Evolutionary conservation across 163 green algal genomes (phyloP).

Genomic region (Chloroidium sp.): DNA sequence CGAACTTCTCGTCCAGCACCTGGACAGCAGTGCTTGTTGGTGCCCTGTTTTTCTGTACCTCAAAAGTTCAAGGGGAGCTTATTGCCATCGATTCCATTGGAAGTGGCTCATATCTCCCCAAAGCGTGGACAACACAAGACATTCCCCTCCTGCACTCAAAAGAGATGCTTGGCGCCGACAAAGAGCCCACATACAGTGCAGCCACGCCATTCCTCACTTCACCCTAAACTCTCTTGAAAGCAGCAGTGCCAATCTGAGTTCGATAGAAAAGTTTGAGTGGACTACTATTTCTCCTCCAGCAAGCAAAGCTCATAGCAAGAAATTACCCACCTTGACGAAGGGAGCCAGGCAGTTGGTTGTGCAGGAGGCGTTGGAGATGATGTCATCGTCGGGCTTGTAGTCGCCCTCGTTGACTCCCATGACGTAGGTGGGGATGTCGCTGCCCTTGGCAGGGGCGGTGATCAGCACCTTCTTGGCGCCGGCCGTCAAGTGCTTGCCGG

Average conservation of each 20-base stretch:
- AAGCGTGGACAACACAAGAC: too few relatives aligned
- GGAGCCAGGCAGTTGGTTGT: conserved; percentile 99
- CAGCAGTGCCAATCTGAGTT: too few relatives aligned
- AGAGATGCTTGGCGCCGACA: too few relatives aligned
- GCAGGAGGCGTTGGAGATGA: conserved; percentile 99
- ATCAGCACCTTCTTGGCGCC: conserved; percentile 98
- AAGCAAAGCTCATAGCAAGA: too few relatives aligned
- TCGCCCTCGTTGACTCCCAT: conserved; percentile 88
- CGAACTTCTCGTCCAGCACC: conserved; percentile 89
- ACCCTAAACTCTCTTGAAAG: too few relatives aligned
- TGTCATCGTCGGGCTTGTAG: conserved; percentile 81
- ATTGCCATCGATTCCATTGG: too few relatives aligned
- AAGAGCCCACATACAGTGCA: too few relatives aligned
- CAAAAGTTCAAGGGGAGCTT: not conserved
- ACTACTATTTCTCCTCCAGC: too few relatives aligned
- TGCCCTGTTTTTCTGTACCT: not conserved
- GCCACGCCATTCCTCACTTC: too few relatives aligned
- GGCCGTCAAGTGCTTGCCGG: conserved; percentile 93
- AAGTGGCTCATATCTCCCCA: too few relatives aligned
- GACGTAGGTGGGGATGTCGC: conserved; percentile 95
- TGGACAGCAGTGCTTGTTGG: conserved; percentile 18
- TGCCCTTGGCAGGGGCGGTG: conserved; percentile 95
- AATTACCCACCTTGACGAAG: conserved; percentile 85
- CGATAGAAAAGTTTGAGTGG: too few relatives aligned
- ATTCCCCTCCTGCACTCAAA: too few relatives aligned